Evolutionary conservation across 345 rosid genomes (phyloP).

Genomic region (Syzygium oleosum): DNA sequence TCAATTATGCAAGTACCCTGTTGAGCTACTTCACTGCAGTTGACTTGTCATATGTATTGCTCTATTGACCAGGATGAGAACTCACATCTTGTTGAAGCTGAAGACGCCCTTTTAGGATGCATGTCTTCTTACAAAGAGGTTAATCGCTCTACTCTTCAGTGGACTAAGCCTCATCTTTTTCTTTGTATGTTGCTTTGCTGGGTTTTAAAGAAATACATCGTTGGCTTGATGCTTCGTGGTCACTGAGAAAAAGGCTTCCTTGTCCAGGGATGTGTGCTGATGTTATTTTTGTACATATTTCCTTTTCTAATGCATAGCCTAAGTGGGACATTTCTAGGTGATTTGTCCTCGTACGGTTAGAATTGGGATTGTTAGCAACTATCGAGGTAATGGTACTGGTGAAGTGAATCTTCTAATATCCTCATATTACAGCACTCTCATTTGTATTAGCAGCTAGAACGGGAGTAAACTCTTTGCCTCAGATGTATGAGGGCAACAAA

Average conservation of each 20-base stretch:
- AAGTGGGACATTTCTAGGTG: background rate
- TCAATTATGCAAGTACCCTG: background rate
- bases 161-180: background rate
- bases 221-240: background rate
- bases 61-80: conserved; percentile 13
- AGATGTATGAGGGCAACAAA: background rate
- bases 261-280: background rate
- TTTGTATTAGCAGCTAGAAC: background rate
- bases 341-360: background rate
- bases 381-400: background rate
- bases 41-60: conserved; percentile 7
- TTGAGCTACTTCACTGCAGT: background rate
- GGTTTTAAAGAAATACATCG: background rate
- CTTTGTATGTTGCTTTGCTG: background rate
- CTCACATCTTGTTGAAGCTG: conserved; percentile 19
- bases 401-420: background rate
- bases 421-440: background rate
- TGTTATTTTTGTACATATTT: background rate
- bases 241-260: background rate
- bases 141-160: background rate
- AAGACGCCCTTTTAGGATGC: conserved; percentile 45
- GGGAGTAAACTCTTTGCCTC: background rate
- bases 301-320: background rate
- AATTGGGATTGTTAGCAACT: background rate
- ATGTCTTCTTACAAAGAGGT: conserved; percentile 79